Conservation (phyloP, 164 flowering plant species). For the Magnolia kwangsiensis region DNA sequence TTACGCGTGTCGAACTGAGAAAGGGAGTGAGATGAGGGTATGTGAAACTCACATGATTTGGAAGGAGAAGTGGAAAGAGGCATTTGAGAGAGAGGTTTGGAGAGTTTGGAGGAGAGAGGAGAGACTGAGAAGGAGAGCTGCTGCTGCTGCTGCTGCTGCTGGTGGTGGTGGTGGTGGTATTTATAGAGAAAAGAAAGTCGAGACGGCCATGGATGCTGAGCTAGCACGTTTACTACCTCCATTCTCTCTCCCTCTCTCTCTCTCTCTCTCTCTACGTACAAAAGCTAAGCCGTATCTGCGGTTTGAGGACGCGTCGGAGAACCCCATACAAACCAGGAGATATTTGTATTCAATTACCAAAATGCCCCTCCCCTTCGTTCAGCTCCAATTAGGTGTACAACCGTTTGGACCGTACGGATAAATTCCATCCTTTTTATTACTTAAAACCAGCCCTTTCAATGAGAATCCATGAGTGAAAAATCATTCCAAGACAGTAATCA, state of each 20-base stretch:
- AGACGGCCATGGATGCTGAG: neutral
- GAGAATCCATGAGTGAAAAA: too few species aligned
- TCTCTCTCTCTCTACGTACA: neutral
- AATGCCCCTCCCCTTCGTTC: neutral
- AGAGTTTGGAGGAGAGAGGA: neutral
- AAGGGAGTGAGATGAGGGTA: too few species aligned
- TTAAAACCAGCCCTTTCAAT: too few species aligned
- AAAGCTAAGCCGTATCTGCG: neutral
- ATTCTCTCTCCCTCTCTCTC: constrained; percentile 6
- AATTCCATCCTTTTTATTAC: too few species aligned
- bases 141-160: too few species aligned
- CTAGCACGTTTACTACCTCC: constrained; percentile 4
- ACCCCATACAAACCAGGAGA: neutral
- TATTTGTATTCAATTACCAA: neutral
- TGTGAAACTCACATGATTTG: neutral
- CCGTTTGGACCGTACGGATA: too few species aligned
- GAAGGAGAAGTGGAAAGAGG: neutral
- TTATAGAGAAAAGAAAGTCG: neutral
- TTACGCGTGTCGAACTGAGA: neutral
- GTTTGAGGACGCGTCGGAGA: neutral
- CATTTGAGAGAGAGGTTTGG: neutral
- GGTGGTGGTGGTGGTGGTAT: neutral
- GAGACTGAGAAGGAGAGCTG: neutral
- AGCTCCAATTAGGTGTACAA: too few species aligned
- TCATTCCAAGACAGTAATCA: too few species aligned